These are phyloP conservation scores for Aspergillus hancockii DNA, from an alignment of 495 filamentous ascomycete genomes.

Conservation along the genomic window DNA sequence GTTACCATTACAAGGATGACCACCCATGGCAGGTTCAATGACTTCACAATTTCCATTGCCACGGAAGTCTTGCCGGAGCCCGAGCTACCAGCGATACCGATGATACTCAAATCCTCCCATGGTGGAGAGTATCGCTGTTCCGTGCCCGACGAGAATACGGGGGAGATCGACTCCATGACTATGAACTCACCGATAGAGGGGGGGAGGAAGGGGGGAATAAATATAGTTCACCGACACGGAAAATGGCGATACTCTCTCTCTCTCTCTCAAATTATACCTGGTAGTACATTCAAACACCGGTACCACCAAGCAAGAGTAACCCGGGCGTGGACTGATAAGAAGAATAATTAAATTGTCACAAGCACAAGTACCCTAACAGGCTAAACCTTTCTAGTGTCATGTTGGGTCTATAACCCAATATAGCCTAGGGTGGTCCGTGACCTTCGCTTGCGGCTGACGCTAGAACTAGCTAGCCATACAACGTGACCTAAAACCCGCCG, in stretches of 20 bases:
- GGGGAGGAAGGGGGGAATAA: background rate
- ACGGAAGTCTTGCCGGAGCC: constrained; percentile 98
- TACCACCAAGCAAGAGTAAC: background rate
- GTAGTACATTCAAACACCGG: constrained; percentile 1
- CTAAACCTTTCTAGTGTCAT: constrained; percentile 4
- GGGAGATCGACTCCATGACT: constrained; percentile 47
- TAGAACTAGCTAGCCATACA: constrained; percentile 1
- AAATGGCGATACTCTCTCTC: too few relatives aligned
- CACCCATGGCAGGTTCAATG: constrained; percentile 93
- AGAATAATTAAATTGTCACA: background rate
- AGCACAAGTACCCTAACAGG: background rate
- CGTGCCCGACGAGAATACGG: constrained; percentile 41
- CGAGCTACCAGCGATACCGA: constrained; percentile 92
- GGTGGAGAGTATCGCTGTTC: constrained; percentile 82
- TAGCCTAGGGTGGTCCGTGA: constrained; percentile 26
- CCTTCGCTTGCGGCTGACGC: constrained; percentile 27
- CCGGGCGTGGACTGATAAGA: constrained; percentile 5
- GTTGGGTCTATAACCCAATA: constrained; percentile 12
- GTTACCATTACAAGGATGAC: constrained; percentile 93
- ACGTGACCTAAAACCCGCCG: constrained; percentile 20
- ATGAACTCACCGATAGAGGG: background rate
- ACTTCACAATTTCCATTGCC: constrained; percentile 84
- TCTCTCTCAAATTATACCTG: background rate
- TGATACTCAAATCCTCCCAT: constrained; percentile 92
- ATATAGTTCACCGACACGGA: background rate